phyloP scores from a whole-genome alignment of 2,329 filamentous ascomycete genomes.

The Remersonia thermophila region DNA sequence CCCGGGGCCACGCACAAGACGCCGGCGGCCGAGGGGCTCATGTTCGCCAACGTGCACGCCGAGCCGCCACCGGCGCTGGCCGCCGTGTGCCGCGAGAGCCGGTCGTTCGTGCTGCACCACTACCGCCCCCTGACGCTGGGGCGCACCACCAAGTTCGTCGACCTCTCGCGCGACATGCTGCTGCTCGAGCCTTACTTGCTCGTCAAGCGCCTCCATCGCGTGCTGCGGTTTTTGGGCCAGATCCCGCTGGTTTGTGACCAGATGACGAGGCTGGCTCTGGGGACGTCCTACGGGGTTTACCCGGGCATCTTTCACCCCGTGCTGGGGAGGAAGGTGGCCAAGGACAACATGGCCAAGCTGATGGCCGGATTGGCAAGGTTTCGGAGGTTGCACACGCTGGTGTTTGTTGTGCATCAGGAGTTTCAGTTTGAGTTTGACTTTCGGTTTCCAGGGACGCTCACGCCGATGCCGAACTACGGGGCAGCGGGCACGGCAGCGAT shows the following conservation, averaged over 20 bases:
- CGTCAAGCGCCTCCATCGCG: constrained; percentile 33
- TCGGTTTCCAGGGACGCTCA: constrained; percentile 17
- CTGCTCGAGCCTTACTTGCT: constrained; percentile 36
- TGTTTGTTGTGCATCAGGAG: constrained; percentile 36
- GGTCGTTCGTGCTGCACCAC: constrained; percentile 29
- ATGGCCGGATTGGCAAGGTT: constrained; percentile 30
- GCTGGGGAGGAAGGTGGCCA: constrained; percentile 31
- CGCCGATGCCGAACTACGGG: constrained; percentile 14
- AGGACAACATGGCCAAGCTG: constrained; percentile 31
- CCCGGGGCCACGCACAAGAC: constrained; percentile 29
- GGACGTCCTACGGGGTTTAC: constrained; percentile 34
- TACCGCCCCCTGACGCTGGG: constrained; percentile 34
- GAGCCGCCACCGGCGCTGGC: constrained; percentile 33
- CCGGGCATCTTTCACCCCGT: constrained; percentile 34
- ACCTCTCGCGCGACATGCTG: constrained; percentile 33
- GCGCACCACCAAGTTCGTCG: constrained; percentile 33
- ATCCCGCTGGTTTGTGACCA: constrained; percentile 31
- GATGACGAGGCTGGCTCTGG: constrained; percentile 30
- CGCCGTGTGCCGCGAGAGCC: constrained; percentile 32
- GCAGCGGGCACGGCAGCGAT: too few relatives aligned
- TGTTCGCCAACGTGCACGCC: constrained; percentile 34
- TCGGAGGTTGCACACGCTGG: constrained; percentile 26
- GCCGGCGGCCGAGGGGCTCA: constrained; percentile 28
- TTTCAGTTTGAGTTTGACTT: constrained; percentile 33
- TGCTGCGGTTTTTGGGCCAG: constrained; percentile 33